phyloP scores from a whole-genome alignment of 176 grass and related monocot genomes.

The Triticum timopheevii region DNA sequence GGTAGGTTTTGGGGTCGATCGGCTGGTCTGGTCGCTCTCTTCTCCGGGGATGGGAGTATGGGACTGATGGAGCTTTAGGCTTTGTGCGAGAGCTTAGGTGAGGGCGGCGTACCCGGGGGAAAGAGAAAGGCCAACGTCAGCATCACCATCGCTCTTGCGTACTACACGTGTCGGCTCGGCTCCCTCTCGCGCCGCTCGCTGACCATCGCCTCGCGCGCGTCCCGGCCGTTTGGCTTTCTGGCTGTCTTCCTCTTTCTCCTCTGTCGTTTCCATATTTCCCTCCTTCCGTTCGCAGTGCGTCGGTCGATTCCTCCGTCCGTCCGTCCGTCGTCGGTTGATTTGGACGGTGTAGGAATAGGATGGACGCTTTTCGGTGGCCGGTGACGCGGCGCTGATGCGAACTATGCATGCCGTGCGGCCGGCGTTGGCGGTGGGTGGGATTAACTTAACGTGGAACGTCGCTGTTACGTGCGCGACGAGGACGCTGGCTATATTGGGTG shows the following conservation, averaged over 20 bases:
- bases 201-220: too few species aligned
- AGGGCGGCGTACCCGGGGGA: background rate
- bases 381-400: background rate
- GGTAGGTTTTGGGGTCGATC: conserved; percentile 20
- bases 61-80: background rate
- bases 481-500: background rate
- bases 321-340: background rate
- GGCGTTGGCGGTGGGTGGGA: background rate
- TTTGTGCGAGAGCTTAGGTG: background rate
- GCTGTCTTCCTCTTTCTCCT: too few species aligned
- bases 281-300: too few species aligned
- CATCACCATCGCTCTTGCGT: too few species aligned
- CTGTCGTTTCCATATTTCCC: too few species aligned
- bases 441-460: background rate
- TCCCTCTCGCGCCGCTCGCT: too few species aligned
- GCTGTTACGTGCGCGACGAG: background rate
- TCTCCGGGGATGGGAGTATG: too few species aligned
- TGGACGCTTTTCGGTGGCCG: background rate
- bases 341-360: too few species aligned
- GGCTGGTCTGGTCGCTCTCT: background rate
- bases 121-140: background rate
- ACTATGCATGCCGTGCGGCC: background rate
- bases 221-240: too few species aligned
- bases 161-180: too few species aligned
- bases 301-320: background rate